These are phyloP conservation scores for Nephelium lappaceum DNA, from an alignment of 345 rosid genomes.

Conservation along the genomic window DNA sequence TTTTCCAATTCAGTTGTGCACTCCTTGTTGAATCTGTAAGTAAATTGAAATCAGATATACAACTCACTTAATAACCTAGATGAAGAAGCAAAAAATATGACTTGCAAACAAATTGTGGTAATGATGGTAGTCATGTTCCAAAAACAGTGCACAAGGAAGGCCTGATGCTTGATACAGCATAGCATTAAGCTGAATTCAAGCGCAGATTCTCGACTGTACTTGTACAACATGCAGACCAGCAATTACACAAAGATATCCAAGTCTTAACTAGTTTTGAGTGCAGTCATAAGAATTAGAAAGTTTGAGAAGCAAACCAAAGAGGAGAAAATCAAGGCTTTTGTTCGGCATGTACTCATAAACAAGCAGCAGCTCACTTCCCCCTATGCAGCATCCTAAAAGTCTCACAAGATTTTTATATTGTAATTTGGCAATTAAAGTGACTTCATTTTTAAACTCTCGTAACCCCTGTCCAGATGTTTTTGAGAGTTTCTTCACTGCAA, in stretches of 20 bases:
- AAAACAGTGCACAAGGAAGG: no score
- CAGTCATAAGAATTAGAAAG: neutral
- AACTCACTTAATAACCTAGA: no score
- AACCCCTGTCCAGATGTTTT: constrained; percentile 18
- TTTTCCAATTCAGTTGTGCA: constrained; percentile 20
- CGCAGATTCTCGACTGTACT: no score
- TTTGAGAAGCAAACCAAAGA: constrained; percentile 16
- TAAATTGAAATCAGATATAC: no score
- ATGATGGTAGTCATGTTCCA: no score
- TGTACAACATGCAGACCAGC: no score
- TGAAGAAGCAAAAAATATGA: no score
- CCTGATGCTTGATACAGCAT: no score
- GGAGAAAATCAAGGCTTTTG: constrained; percentile 21
- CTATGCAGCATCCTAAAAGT: constrained; percentile 22
- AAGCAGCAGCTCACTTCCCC: constrained; percentile 16
- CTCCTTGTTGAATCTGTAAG: constrained; percentile 6
- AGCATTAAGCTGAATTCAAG: no score
- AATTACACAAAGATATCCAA: no score
- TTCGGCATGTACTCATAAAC: constrained; percentile 23
- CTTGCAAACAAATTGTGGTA: no score
- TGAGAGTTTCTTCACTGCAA: constrained; percentile 2
- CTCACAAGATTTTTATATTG: constrained; percentile 22
- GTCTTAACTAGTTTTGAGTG: no score
- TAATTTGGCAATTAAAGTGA: constrained; percentile 12
- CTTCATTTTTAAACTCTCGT: constrained; percentile 31